A percentile compares a stretch with the other conserved stretches of the same genome.
These are phyloP conservation scores for Xylaria acuta DNA, from an alignment of 495 filamentous ascomycete genomes.

Conservation along the genomic window DNA sequence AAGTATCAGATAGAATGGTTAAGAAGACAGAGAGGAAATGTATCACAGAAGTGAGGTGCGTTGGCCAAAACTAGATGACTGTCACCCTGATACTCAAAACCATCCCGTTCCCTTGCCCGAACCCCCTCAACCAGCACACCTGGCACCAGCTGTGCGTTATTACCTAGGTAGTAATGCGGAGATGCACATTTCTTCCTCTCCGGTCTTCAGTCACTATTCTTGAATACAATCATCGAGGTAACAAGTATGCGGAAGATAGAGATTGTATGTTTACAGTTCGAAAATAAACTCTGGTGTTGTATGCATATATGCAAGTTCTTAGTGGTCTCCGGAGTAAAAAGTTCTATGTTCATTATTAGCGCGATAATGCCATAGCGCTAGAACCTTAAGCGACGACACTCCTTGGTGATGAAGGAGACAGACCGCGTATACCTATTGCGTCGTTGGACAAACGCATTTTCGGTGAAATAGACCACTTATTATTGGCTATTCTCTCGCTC, in stretches of 20 bases:
- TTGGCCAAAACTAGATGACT: no score
- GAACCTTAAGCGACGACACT: not conserved
- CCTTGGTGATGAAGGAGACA: not conserved
- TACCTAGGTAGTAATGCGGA: no score
- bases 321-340: not conserved
- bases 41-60: not conserved
- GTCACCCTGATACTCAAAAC: not conserved
- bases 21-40: not conserved
- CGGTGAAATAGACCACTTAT: not conserved
- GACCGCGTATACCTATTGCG: not conserved
- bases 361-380: not conserved
- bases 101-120: no score
- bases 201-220: not conserved
- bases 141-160: not conserved
- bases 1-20: not conserved
- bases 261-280: not conserved
- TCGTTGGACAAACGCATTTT: not conserved
- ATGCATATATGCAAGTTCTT: not conserved
- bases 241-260: not conserved
- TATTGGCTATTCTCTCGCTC: not conserved
- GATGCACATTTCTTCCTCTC: not conserved
- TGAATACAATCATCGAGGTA: not conserved
- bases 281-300: not conserved
- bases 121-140: not conserved
- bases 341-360: not conserved